Conservation (phyloP, 164 flowering plant species). For the Hamamelis virginiana region DNA sequence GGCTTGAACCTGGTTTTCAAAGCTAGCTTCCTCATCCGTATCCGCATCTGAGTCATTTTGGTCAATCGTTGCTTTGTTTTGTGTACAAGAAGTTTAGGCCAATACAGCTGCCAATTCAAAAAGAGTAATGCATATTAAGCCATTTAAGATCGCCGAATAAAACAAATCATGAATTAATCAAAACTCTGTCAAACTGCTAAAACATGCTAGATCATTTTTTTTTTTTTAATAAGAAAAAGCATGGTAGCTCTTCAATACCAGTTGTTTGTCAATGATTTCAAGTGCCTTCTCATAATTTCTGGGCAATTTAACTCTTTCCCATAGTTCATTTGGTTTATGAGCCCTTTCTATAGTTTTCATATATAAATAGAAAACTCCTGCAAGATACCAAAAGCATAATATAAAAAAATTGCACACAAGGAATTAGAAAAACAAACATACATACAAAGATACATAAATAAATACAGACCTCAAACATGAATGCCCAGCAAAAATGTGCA, state of each 20-base stretch:
- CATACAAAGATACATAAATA: too few species aligned
- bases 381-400: slow-evolving; percentile 13
- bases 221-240: too few species aligned
- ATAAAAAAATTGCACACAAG: neutral
- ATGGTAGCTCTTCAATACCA: slow-evolving; percentile 41
- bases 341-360: slow-evolving; percentile 96
- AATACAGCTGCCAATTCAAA: slow-evolving; percentile 57
- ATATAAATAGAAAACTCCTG: slow-evolving; percentile 89
- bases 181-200: neutral
- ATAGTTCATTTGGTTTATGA: slow-evolving; percentile 77
- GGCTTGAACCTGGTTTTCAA: slow-evolving; percentile 74
- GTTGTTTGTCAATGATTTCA: slow-evolving; percentile 77
- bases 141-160: neutral
- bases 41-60: slow-evolving; percentile 93
- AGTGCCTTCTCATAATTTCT: slow-evolving; percentile 81
- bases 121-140: neutral
- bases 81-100: slow-evolving; percentile 88
- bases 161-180: neutral
- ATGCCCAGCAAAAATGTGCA: too few species aligned
- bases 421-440: too few species aligned
- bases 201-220: too few species aligned
- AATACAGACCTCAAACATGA: too few species aligned
- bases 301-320: slow-evolving; percentile 93
- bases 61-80: slow-evolving; percentile 85
- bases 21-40: slow-evolving; percentile 93